phyloP scores from a whole-genome alignment of 2,329 filamentous ascomycete species.

The Aspergillus pseudoviridinutans region DNA sequence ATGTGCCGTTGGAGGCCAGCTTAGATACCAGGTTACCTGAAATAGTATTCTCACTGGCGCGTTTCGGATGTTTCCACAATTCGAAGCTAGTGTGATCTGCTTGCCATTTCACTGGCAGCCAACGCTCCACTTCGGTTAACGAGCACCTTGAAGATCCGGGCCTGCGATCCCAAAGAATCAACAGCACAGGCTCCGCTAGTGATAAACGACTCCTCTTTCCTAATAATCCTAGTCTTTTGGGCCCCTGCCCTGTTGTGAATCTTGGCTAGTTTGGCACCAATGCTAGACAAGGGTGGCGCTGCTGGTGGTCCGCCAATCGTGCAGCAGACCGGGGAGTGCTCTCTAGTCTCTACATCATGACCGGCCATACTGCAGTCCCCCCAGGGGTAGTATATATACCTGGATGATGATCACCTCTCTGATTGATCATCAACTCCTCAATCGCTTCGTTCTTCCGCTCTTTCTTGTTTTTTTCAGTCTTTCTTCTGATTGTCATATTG shows the following conservation, averaged over 20 bases:
- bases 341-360: conserved; percentile 7
- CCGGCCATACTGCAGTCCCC: conserved; percentile 9
- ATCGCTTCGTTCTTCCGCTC: conserved; percentile 20
- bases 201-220: neutral
- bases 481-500: conserved; percentile 17
- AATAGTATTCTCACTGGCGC: conserved; percentile 20
- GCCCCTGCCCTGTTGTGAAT: neutral
- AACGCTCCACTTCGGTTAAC: conserved; percentile 16
- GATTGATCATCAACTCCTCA: conserved; percentile 17
- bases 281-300: neutral
- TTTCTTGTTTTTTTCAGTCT: conserved; percentile 16
- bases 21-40: conserved; percentile 15
- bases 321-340: conserved; percentile 11
- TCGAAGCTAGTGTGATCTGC: conserved; percentile 12
- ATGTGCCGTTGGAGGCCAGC: neutral
- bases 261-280: neutral
- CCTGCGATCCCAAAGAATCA: conserved; percentile 10
- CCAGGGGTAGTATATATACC: conserved; percentile 38
- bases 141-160: conserved; percentile 20
- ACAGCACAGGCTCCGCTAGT: neutral
- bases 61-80: conserved; percentile 20
- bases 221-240: neutral
- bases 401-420: conserved; percentile 20
- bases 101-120: conserved; percentile 14
- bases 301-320: conserved; percentile 4